Base-by-base conservation (phyloP, 169 alveolate species). In the Cryptosporidium meleagridis region DNA sequence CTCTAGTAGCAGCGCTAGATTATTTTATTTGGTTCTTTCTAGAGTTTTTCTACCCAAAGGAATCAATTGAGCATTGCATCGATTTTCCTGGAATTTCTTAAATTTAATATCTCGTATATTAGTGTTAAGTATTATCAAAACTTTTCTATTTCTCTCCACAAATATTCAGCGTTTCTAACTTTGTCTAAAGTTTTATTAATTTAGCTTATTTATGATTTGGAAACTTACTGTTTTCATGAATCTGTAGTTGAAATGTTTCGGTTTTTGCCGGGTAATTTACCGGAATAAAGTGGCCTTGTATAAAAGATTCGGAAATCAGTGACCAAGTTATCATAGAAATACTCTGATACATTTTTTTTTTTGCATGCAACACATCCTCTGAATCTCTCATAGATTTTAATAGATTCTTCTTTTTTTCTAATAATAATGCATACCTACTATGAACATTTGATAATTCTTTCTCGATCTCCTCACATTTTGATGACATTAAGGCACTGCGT, bases 311-410 rank as follows among this genome's bases (percentile, higher is more conserved):
- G 37, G 89, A 80, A 44, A 80, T 80, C 37, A 59, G 14, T 39
- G 89, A 80, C 89, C 89, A 80, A 6, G 89, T 62, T 29, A 80
- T 80, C 75, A 65, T 62, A 39, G 89, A 80, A 0, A 80, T 80
- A 41, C 52, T 80, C 18, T 80, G 89, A 31, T 80, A 80, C 89
- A 80, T 80, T 62, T 80, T 80, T 48, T 65, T 59, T 39, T 80
- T 80, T 3, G 89, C 89, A 29, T 26, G 21, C 23, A 80, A 48
- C 29, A 80, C 62, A 35, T 80, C 80, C 18, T 80, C 89, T 12
- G 89, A 80, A 65, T 80, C 75, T 65, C 75, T 80, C 89, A 80
- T 80, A 6, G 89, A 80, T 10, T 80, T 80, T 31, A 80, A 35
- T 3, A 80, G 51, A 37, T 80, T 69, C 18, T 62, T 80, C 31